Percentiles rank a stretch among this genome's conserved stretches.
These are phyloP conservation scores for Blastosporella zonata DNA, from an alignment of 1,284 basidiomycete genomes.

Conservation along the genomic window DNA sequence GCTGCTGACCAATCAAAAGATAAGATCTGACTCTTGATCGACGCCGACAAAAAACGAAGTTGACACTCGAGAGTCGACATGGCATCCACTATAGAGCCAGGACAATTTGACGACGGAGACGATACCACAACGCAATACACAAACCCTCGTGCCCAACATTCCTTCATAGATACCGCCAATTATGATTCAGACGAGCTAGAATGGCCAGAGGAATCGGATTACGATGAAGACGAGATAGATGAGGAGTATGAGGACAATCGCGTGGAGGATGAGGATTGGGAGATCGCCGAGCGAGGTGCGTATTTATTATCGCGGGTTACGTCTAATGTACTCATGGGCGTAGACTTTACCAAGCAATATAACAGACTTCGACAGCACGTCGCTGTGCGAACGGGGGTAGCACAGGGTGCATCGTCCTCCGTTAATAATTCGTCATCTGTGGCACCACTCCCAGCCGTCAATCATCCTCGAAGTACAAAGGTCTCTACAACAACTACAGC, in stretches of 20 bases:
- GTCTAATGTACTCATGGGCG: conserved; percentile 1
- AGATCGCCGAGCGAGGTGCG: conserved; percentile 75
- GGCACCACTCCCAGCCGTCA: conserved; percentile 69
- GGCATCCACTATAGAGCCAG: conserved; percentile 29
- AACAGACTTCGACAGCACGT: conserved; percentile 88
- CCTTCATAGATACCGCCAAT: conserved; percentile 48
- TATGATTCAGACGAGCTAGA: conserved; percentile 33
- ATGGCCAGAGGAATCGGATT: conserved; percentile 38
- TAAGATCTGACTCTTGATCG: conserved; percentile 2
- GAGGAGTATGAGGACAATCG: conserved; percentile 51
- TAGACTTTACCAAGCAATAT: conserved; percentile 97
- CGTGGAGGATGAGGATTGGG: conserved; percentile 91
- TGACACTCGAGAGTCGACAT: conserved; percentile 3
- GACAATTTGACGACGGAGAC: conserved; percentile 56
- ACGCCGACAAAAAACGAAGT: neutral
- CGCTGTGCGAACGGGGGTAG: conserved; percentile 67
- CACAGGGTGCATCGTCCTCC: conserved; percentile 52
- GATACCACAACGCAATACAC: conserved; percentile 13
- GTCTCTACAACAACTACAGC: conserved; percentile 20
- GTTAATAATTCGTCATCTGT: conserved; percentile 47
- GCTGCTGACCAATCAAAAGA: conserved; percentile 1
- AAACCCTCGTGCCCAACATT: conserved; percentile 29
- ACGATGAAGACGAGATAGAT: conserved; percentile 39
- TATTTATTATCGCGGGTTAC: neutral
- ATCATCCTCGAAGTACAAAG: conserved; percentile 48